Base-by-base conservation (phyloP, 768 basidiomycete species). In the Lactarius hatsudake region DNA sequence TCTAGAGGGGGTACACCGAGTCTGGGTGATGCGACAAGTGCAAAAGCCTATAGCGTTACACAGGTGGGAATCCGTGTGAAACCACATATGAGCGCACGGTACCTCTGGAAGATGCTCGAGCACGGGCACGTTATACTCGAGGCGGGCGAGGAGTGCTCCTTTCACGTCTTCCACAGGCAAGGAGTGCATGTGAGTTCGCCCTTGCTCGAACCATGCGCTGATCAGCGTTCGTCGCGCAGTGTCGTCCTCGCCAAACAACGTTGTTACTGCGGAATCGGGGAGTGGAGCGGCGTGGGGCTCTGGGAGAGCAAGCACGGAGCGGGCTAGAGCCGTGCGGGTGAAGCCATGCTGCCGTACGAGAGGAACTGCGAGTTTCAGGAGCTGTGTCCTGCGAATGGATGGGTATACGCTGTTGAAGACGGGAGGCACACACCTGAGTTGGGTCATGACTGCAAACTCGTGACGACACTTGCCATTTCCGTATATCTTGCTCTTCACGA, bases 201-300 rank as follows among this genome's bases (percentile, higher is more conserved):
- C 91, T 66, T 87, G 84, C 23, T 87, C 83, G 42, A 94, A 73
- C 91, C 92, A 94, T 0, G 87, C 88, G n/a, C 80, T 75, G 53
- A 93, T 81, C 34, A 94, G 80, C 5, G 83, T 83, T 62, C 81
- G 80, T 17, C 87, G 79, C 1, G 92, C 90, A 36, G 84, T 75
- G 64, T 90, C 85, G 28, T 88, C 92, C 17, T 73, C 71, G 9
- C 92, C 92, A 76, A 93, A 94, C 7, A 94, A 78, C 7, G 88
- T 82, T 2, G 87, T 84, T 26, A 94, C 83, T 0, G 90, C 87
- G 0, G 80, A 77, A 65, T 93, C 91, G 0, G 87, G 83, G 26
- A 94, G 84, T 8, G 89, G 90, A 63, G 82, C 78, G 1, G 81
- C 28, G 71, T 86, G 87, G 1, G 81, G 79, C 34, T 74, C 63